phyloP scores from a whole-genome alignment of 2,329 filamentous ascomycete genomes.

The Thelonectria discophora region DNA sequence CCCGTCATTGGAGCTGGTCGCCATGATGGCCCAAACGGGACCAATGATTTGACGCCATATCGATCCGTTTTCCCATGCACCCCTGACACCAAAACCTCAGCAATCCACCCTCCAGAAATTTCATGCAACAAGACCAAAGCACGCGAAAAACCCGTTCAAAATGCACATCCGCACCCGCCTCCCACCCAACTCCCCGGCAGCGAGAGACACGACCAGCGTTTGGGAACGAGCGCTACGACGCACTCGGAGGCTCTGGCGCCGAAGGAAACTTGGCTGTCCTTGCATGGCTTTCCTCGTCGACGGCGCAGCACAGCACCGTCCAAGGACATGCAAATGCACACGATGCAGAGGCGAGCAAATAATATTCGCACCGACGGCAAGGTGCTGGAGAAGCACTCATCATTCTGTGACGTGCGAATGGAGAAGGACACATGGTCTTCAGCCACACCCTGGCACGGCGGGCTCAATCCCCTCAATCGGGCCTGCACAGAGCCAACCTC shows the following conservation, averaged over 20 bases:
- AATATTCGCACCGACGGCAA: neutral
- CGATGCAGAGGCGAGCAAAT: neutral
- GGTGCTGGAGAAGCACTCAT: conserved; percentile 23
- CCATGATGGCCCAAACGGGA: neutral
- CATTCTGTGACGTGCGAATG: conserved; percentile 27
- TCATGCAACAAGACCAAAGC: conserved; percentile 23
- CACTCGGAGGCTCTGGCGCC: conserved; percentile 14
- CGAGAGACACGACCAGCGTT: conserved; percentile 39
- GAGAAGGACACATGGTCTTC: conserved; percentile 30
- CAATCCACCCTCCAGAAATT: conserved; percentile 23
- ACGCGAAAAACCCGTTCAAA: conserved; percentile 10
- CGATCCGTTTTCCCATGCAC: conserved; percentile 6
- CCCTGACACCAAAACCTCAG: conserved; percentile 32
- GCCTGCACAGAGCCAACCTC: conserved; percentile 20
- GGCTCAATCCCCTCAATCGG: conserved; percentile 8
- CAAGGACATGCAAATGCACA: neutral
- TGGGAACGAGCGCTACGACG: conserved; percentile 38
- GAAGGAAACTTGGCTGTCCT: conserved; percentile 11
- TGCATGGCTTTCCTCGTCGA: conserved; percentile 21
- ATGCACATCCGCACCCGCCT: conserved; percentile 3
- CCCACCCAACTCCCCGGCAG: conserved; percentile 34
- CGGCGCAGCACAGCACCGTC: neutral
- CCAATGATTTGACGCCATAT: conserved; percentile 28
- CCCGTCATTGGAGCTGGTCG: conserved; percentile 2
- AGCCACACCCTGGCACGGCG: conserved; percentile 40